phyloP scores from a whole-genome alignment of 1,284 basidiomycete genomes.

The Tausonia pullulans region DNA sequence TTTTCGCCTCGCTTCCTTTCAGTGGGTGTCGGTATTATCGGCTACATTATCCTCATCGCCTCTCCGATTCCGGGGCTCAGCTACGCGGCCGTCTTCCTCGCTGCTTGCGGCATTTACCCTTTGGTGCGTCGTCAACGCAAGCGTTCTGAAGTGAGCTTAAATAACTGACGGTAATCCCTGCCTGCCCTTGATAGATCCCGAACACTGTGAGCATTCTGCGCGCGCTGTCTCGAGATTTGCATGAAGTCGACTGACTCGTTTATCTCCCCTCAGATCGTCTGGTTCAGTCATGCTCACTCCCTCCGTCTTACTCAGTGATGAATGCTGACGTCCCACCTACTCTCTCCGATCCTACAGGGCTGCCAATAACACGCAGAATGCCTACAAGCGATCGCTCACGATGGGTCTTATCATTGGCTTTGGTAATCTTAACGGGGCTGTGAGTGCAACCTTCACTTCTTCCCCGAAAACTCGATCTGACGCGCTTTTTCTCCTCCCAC shows the following conservation, averaged over 20 bases:
- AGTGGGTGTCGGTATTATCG: background rate
- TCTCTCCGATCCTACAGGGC: background rate
- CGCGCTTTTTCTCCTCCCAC: too few relatives aligned
- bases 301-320: too few relatives aligned
- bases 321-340: too few relatives aligned
- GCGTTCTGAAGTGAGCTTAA: background rate
- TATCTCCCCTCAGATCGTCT: too few relatives aligned
- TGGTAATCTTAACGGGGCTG: background rate
- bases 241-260: too few relatives aligned
- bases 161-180: background rate
- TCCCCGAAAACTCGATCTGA: too few relatives aligned
- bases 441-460: background rate
- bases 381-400: conserved; percentile 2
- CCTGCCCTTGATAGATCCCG: background rate
- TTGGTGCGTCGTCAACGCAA: background rate
- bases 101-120: conserved; percentile 10
- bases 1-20: too few relatives aligned
- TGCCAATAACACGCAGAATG: conserved; percentile 1
- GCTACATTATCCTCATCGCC: conserved; percentile 9
- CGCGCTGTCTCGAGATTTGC: too few relatives aligned
- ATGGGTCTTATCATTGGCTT: conserved; percentile 7
- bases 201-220: conserved; percentile 1
- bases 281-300: too few relatives aligned
- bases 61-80: background rate
- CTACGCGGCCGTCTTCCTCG: conserved; percentile 10